Conservation (phyloP, 2,329 filamentous ascomycete genomes). For the Penicillium sp. region DNA sequence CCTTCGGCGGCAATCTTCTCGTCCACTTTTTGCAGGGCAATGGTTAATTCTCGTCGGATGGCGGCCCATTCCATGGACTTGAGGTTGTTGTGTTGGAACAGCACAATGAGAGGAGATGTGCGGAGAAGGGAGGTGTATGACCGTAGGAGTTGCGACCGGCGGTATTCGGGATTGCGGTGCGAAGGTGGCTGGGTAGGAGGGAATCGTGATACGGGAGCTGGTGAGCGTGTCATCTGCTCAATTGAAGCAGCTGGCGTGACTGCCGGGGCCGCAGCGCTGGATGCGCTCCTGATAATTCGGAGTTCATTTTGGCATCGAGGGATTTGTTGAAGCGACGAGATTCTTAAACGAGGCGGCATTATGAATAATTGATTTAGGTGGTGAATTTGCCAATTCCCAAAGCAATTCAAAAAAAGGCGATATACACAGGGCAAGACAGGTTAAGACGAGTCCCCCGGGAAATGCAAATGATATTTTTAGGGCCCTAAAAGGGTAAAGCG, state of each 20-base stretch:
- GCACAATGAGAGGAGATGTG: slow-evolving; percentile 76
- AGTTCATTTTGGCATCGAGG: slow-evolving; percentile 39
- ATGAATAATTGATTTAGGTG: slow-evolving; percentile 15
- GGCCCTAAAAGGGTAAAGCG: slow-evolving; percentile 16
- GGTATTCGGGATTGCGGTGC: slow-evolving; percentile 78
- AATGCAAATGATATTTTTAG: slow-evolving; percentile 27
- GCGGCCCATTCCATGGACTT: slow-evolving; percentile 71
- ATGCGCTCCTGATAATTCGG: slow-evolving; percentile 38
- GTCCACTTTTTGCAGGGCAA: slow-evolving; percentile 63
- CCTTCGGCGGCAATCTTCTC: slow-evolving; percentile 61
- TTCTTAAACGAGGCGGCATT: slow-evolving; percentile 56
- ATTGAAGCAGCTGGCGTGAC: slow-evolving; percentile 54
- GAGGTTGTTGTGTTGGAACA: slow-evolving; percentile 81
- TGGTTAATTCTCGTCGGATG: slow-evolving; percentile 66
- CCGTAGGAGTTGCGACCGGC: slow-evolving; percentile 84
- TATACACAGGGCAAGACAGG: slow-evolving; percentile 2
- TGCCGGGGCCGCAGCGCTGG: slow-evolving; percentile 48
- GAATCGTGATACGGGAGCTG: slow-evolving; percentile 50
- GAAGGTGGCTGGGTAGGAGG: slow-evolving; percentile 77
- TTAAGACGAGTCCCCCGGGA: slow-evolving; percentile 10
- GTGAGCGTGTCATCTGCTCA: slow-evolving; percentile 47
- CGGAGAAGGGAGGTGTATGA: slow-evolving; percentile 86
- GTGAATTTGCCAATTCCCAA: slow-evolving; percentile 1
- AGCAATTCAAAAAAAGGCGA: slow-evolving; percentile 4
- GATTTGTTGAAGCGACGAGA: slow-evolving; percentile 40